Evolutionary conservation across 2,329 filamentous ascomycete genomes (phyloP), one percentile per base, ranked within the genome.

Genomic region (Gnomoniopsis sp.): DNA sequence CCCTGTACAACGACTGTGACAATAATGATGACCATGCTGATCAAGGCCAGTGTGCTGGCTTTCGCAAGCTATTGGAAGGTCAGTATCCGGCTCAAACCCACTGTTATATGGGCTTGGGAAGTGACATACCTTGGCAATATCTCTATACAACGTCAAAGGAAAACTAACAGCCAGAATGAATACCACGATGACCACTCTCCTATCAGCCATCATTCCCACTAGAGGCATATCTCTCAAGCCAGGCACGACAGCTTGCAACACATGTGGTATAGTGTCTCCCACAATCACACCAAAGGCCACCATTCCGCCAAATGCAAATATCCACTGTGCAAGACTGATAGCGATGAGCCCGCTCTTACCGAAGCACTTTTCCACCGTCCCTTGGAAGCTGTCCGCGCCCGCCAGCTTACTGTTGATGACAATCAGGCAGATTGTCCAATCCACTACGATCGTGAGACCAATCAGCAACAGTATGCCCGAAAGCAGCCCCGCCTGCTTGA

Each of bases 241-340:
- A 0, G 95, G 93, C 77, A 93, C 96, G 6, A 97, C 74, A 4
- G 93, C 91, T 50, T 81, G 77, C 68, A 98, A 73, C 50, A 99
- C 95, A 71, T 93, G 91, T 3, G 95, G 95, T 69, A 99, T 97
- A 1, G 91, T 93, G 72, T 99, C 95, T 60, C 95, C 95, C 11
- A 99, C 90, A 68, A 99, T 97, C 68, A 99, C 92, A 65, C 93
- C 95, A 73, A 98, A 99, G 15, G 95, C 95, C 57, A 99, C 86
- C 95, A 99, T 99, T 64, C 95, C 95, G 58, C 95, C 95, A 78
- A 98, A 99, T 2, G 95, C 95, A 80, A 99, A 99, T 30, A 91
- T 88, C 93, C 93, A 99, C 77, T 99, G 95, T 52, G 95, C 95
- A 62, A 98, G 65, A 61, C 78, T 82, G 65, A 99, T 97, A 60